These are phyloP conservation scores for Penicillium digitatum DNA, from an alignment of 2,329 filamentous ascomycete species.

Conservation along the genomic window DNA sequence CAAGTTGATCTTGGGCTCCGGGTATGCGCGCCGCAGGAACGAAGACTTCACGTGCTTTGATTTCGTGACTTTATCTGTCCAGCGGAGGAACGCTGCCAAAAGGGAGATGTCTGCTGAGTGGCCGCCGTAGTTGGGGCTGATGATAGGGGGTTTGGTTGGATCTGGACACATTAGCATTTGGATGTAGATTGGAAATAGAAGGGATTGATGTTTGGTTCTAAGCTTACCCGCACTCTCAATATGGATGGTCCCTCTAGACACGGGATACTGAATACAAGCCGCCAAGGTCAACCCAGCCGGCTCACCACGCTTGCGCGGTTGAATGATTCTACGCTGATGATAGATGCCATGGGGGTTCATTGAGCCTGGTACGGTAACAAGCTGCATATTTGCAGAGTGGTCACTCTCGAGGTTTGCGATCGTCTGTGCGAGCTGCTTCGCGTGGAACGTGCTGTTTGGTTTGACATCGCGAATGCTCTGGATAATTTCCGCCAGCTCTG, in stretches of 20 bases:
- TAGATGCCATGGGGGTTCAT: conserved; percentile 4
- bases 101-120: conserved; percentile 18
- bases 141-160: conserved; percentile 13
- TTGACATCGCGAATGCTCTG: conserved; percentile 15
- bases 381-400: conserved; percentile 14
- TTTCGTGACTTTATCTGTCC: conserved; percentile 13
- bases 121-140: conserved; percentile 18
- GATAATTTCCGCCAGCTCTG: conserved; percentile 11
- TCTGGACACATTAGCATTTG: conserved; percentile 8
- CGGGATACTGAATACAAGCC: conserved; percentile 19
- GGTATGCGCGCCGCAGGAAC: conserved; percentile 7
- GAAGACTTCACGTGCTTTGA: conserved; percentile 9
- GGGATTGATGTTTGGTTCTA: background rate
- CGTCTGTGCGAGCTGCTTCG: conserved; percentile 12
- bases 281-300: conserved; percentile 14
- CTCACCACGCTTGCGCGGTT: background rate
- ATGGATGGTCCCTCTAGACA: conserved; percentile 23
- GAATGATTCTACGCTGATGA: conserved; percentile 12
- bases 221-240: conserved; percentile 12
- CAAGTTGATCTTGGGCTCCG: conserved; percentile 12
- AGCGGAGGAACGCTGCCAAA: conserved; percentile 18
- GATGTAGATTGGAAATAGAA: background rate
- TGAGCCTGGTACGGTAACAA: conserved; percentile 8
- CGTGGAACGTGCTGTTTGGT: conserved; percentile 13
- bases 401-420: conserved; percentile 12